Evolutionary conservation across 257 asterid genomes (phyloP).

Genomic region (Echium plantagineum): DNA sequence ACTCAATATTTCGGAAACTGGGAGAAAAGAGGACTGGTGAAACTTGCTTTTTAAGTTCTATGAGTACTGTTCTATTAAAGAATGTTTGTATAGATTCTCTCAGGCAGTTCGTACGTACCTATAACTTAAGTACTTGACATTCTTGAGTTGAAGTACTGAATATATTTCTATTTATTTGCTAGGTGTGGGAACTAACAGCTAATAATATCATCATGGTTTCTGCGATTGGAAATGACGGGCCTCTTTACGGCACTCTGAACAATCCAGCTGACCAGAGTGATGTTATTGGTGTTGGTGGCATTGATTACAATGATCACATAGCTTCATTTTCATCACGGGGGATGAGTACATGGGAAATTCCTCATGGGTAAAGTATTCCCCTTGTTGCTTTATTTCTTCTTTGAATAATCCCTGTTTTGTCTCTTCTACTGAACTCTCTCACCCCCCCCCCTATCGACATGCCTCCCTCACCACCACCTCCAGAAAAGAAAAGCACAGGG

Average conservation of each 20-base stretch:
- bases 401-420: slow-evolving; percentile 1
- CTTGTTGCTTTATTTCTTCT: slow-evolving; percentile 7
- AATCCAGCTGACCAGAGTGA: slow-evolving; percentile 99
- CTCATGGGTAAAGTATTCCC: slow-evolving; percentile 71
- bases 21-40: too few species aligned
- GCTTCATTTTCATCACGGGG: slow-evolving; percentile 99
- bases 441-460: too few species aligned
- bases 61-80: too few species aligned
- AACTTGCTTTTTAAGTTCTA: too few species aligned
- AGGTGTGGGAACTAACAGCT: slow-evolving; percentile 99
- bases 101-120: neutral
- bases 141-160: neutral
- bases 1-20: too few species aligned
- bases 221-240: slow-evolving; percentile 97
- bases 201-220: slow-evolving; percentile 95
- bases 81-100: too few species aligned
- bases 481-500: too few species aligned
- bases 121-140: neutral
- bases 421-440: neutral
- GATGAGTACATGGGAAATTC: slow-evolving; percentile 99
- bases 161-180: slow-evolving; percentile 11
- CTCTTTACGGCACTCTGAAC: slow-evolving; percentile 96
- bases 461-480: too few species aligned
- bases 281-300: slow-evolving; percentile 99
- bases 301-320: slow-evolving; percentile 94